Conservation (phyloP, 78 protist genomes). For the Protostelium mycophagum region DNA sequence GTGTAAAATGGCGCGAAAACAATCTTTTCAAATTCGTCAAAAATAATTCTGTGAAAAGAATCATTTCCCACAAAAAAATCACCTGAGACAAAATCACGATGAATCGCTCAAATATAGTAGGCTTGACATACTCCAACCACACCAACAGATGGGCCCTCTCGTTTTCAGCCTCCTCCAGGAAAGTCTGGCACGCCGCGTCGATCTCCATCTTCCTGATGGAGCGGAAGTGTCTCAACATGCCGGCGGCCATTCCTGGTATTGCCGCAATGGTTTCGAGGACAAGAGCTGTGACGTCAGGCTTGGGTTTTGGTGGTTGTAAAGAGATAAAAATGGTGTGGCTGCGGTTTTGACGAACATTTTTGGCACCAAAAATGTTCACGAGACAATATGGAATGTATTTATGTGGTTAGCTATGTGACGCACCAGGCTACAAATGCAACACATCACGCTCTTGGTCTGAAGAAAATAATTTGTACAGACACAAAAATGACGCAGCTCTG, state of each 20-base stretch:
- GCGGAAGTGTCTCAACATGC: constrained; percentile 71
- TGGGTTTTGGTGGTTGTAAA: too few relatives aligned
- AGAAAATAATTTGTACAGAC: too few relatives aligned
- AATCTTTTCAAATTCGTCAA: constrained; percentile 54
- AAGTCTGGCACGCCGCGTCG: constrained; percentile 66
- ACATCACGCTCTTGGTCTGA: too few relatives aligned
- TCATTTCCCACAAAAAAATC: background rate
- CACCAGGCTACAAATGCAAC: too few relatives aligned
- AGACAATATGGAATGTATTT: too few relatives aligned
- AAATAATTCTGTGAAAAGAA: background rate
- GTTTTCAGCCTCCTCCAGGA: constrained; percentile 83
- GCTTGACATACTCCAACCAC: constrained; percentile 50
- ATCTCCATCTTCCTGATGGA: constrained; percentile 70
- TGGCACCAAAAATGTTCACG: too few relatives aligned
- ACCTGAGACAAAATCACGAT: background rate
- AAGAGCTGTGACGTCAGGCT: background rate
- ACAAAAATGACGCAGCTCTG: too few relatives aligned
- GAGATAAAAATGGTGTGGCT: too few relatives aligned
- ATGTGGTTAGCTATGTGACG: too few relatives aligned
- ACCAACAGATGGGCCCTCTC: constrained; percentile 89
- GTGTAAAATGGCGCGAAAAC: constrained; percentile 36
- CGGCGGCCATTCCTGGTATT: constrained; percentile 84
- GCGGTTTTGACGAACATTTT: too few relatives aligned
- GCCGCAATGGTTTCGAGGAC: constrained; percentile 60
- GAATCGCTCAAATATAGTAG: constrained; percentile 17